Conservation (phyloP, 2,329 filamentous ascomycete genomes). For the Alternaria triticimaculans region DNA sequence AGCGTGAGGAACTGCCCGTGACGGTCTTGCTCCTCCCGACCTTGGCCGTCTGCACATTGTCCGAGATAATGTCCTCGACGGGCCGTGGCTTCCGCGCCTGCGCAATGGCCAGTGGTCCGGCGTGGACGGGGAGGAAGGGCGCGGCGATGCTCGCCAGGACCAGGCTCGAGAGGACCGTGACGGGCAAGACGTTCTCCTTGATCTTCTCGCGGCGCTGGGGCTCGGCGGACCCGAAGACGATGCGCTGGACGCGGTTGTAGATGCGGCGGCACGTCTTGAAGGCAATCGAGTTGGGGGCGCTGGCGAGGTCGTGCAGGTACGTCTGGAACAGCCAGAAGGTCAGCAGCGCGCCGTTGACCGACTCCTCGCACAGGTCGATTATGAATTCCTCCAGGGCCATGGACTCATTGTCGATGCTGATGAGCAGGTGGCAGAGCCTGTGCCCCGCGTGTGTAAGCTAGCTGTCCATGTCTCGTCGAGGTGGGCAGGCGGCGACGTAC, state of each 20-base stretch:
- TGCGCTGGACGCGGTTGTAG: conserved; percentile 88
- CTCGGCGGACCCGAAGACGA: conserved; percentile 81
- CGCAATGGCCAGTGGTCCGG: conserved; percentile 79
- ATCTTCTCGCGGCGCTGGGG: conserved; percentile 74
- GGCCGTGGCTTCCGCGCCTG: conserved; percentile 79
- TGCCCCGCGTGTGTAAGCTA: conserved; percentile 50
- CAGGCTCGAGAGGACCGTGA: conserved; percentile 81
- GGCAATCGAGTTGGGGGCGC: conserved; percentile 75
- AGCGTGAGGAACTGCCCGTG: conserved; percentile 52
- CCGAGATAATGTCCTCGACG: conserved; percentile 66
- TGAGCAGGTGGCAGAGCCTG: conserved; percentile 79
- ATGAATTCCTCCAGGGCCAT: conserved; percentile 91
- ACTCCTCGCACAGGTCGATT: conserved; percentile 84
- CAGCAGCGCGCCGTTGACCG: conserved; percentile 81
- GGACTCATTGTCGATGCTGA: conserved; percentile 88
- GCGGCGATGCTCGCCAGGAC: conserved; percentile 78
- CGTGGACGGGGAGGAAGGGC: conserved; percentile 77
- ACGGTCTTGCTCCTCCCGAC: conserved; percentile 74
- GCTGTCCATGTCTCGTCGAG: conserved; percentile 21
- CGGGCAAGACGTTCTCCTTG: conserved; percentile 79
- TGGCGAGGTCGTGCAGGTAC: conserved; percentile 80
- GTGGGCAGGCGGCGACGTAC: conserved; percentile 32
- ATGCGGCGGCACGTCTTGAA: conserved; percentile 84
- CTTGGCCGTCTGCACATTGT: conserved; percentile 63
- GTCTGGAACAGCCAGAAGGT: conserved; percentile 92